Evolutionary conservation across 169 alveolate species (phyloP), one percentile per base, ranked within the genome.

Genomic region (Cryptosporidium ryanae): DNA sequence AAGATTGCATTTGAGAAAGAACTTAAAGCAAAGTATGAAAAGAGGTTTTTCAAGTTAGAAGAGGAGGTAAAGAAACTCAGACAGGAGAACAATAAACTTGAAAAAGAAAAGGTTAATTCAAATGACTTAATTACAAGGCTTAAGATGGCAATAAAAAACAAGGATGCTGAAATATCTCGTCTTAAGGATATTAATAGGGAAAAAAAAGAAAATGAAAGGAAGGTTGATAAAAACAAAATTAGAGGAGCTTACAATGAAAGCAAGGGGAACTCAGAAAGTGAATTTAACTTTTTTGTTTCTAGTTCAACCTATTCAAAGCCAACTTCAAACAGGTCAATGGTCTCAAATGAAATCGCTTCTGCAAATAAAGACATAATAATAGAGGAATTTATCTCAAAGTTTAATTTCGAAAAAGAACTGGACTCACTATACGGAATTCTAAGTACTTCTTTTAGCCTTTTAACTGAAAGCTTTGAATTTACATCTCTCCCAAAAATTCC

Each of bases 331-430:
- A 50, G 66, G 13, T 68, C 83, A n/a, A 68, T 50, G 43, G 50
- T 65, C 27, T 68, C 83, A 1, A 49, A 34, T 21, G 46, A 38
- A 38, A 38, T 38, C 46, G 29, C 87, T 18, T 76, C 44, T 43
- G 44, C 44, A 1, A 63, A 61, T 46, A 32, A 63, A 12, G 87
- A 76, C 29, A 23, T 59, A 1, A 13, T 76, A 2, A 76, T 76
- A 5, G 76, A 76, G 32, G 71, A 61, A 2, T 34, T 55, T n/a
- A 38, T 76, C 21, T 23, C 25, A 21, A 38, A 21, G 21, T 61
- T 59, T 76, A 70, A 76, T 31, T 76, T 76, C 46, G 87, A 76
- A 23, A 76, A 55, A 55, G 87, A 76, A n/a, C 29, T 76, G 21
- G 87, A 76, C 46, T 32, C 44, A 54, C 27, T 76, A 10, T 76